Evolutionary conservation across 495 filamentous ascomycete species (phyloP).

Genomic region (Rhypophila decipiens): DNA sequence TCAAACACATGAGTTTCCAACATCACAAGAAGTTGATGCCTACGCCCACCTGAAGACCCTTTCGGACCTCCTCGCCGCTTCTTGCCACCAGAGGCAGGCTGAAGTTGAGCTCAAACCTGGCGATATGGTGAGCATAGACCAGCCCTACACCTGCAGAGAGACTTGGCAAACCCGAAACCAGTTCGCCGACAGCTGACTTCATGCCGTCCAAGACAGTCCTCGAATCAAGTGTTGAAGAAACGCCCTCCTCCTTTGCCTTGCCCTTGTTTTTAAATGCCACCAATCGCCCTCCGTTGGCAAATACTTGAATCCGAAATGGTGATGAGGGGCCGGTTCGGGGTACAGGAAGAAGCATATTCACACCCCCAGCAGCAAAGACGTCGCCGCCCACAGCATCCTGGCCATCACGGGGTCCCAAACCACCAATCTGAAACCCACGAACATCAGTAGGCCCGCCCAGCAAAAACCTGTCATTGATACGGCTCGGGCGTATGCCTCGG

Average conservation of each 20-base stretch:
- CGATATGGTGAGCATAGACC: slow-evolving; percentile 88
- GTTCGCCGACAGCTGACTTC: slow-evolving; percentile 51
- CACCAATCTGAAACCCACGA: slow-evolving; percentile 83
- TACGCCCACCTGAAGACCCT: slow-evolving; percentile 87
- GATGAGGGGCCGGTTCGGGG: slow-evolving; percentile 70
- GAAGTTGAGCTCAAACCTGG: slow-evolving; percentile 93
- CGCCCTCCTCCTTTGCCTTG: slow-evolving; percentile 33
- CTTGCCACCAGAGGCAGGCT: slow-evolving; percentile 76
- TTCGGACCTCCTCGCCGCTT: slow-evolving; percentile 76
- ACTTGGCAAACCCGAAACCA: slow-evolving; percentile 73
- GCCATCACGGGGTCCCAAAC: slow-evolving; percentile 82
- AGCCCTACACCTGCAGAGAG: slow-evolving; percentile 81
- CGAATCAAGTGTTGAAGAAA: slow-evolving; percentile 24
- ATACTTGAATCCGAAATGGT: slow-evolving; percentile 82
- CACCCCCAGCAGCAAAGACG: slow-evolving; percentile 79
- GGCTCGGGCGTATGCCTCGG: slow-evolving; percentile 52
- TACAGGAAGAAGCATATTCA: slow-evolving; percentile 76
- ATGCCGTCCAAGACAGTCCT: slow-evolving; percentile 43
- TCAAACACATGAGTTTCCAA: too few species aligned
- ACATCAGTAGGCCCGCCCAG: slow-evolving; percentile 94
- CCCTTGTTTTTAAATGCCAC: slow-evolving; percentile 60
- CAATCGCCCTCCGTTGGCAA: slow-evolving; percentile 83
- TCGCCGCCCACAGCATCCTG: slow-evolving; percentile 84
- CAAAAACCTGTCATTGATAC: slow-evolving; percentile 89
- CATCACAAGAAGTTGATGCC: slow-evolving; percentile 93